phyloP scores from a whole-genome alignment of 306 rosid species.

The Acacia crassicarpa region DNA sequence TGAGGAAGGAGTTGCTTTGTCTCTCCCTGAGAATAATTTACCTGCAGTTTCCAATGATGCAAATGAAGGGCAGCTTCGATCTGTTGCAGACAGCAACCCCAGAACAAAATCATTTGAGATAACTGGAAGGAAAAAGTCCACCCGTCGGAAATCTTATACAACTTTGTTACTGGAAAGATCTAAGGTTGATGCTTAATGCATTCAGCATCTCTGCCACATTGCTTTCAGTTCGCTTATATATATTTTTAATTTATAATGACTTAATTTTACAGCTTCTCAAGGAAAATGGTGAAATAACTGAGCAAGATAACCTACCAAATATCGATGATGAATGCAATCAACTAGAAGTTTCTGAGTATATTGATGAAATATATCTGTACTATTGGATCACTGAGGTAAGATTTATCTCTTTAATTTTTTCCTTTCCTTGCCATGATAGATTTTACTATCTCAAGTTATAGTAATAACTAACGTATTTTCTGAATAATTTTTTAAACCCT shows the following conservation, averaged over 20 bases:
- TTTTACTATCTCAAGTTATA: slow-evolving; percentile 13
- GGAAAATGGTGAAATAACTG: slow-evolving; percentile 42
- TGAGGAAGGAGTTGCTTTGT: slow-evolving; percentile 34
- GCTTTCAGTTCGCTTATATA: background rate
- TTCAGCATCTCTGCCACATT: background rate
- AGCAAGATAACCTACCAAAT: slow-evolving; percentile 59
- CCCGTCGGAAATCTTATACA: slow-evolving; percentile 78
- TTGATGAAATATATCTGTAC: slow-evolving; percentile 78
- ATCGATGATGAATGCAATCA: slow-evolving; percentile 77
- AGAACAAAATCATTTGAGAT: slow-evolving; percentile 34
- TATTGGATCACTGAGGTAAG: slow-evolving; percentile 88
- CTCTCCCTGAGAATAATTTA: slow-evolving; percentile 39
- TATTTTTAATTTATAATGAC: slow-evolving; percentile 28
- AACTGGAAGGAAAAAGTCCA: slow-evolving; percentile 46
- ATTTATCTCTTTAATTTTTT: slow-evolving; percentile 15
- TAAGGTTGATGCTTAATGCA: slow-evolving; percentile 54
- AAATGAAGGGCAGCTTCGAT: slow-evolving; percentile 38
- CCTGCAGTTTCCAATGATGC: slow-evolving; percentile 36
- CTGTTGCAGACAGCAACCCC: slow-evolving; percentile 43
- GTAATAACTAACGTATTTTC: background rate
- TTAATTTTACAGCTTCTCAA: slow-evolving; percentile 62
- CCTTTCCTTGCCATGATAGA: background rate
- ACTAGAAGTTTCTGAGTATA: slow-evolving; percentile 84
- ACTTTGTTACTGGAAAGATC: slow-evolving; percentile 62
- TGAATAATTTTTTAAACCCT: background rate